phyloP scores from a whole-genome alignment of 306 rosid species.

The Astragalus membranaceus region DNA sequence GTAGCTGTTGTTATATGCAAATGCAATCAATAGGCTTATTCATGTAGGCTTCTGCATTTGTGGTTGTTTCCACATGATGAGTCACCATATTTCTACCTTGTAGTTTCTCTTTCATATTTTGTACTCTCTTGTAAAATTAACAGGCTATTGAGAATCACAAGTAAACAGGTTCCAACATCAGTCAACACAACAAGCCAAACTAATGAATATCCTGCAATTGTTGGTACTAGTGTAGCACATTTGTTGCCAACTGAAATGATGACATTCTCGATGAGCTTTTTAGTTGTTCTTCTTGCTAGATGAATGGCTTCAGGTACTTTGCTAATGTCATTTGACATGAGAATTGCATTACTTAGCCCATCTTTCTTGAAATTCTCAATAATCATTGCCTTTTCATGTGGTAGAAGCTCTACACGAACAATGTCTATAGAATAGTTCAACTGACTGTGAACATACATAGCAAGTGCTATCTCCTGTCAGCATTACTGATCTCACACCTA shows the following conservation, averaged over 20 bases:
- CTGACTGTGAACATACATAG: conserved; percentile 59
- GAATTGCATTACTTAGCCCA: conserved; percentile 57
- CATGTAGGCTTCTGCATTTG: too few species aligned
- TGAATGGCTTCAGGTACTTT: conserved; percentile 69
- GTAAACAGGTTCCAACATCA: conserved; percentile 78
- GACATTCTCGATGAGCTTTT: conserved; percentile 58
- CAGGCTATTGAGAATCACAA: conserved; percentile 87
- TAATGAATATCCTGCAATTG: conserved; percentile 77
- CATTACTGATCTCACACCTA: conserved; percentile 74
- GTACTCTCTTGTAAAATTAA: conserved; percentile 36
- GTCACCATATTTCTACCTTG: conserved; percentile 9
- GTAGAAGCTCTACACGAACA: conserved; percentile 77
- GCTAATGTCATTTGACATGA: conserved; percentile 70
- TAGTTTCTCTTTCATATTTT: not conserved
- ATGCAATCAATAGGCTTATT: not conserved
- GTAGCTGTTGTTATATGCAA: not conserved
- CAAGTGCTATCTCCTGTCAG: conserved; percentile 73
- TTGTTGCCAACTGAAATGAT: conserved; percentile 54
- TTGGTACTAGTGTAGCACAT: conserved; percentile 49
- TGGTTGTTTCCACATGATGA: too few species aligned
- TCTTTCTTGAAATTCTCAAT: conserved; percentile 49
- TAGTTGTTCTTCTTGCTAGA: conserved; percentile 49
- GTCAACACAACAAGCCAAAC: conserved; percentile 93
- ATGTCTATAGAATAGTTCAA: conserved; percentile 47
- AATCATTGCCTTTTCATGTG: conserved; percentile 59